Percentiles rank a stretch among this genome's conserved stretches.
These are phyloP conservation scores for Gracilaria caudata DNA, from an alignment of 23 red algal genomes.

Conservation along the genomic window DNA sequence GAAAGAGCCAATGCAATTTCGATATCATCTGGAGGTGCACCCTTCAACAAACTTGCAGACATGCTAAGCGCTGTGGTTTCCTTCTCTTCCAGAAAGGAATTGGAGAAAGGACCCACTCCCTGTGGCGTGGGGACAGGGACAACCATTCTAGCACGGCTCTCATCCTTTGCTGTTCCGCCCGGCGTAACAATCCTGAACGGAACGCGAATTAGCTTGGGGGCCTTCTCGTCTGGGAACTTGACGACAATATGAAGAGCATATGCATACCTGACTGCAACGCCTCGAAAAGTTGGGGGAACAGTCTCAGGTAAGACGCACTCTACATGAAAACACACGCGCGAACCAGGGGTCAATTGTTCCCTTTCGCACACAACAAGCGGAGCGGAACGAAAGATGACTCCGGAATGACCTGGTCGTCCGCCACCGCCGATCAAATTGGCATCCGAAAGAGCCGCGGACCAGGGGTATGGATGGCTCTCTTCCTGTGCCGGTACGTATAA, in stretches of 20 bases:
- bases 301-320: constrained; percentile 74
- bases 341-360: constrained; percentile 45
- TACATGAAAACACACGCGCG: constrained; percentile 45
- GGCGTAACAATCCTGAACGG: constrained; percentile 75
- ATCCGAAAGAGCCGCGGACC: constrained; percentile 58
- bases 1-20: constrained; percentile 82
- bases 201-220: constrained; percentile 66
- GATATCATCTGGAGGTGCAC: constrained; percentile 65
- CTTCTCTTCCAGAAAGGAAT: constrained; percentile 56
- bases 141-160: constrained; percentile 17
- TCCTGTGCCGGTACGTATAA: not conserved
- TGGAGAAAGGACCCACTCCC: constrained; percentile 41
- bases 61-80: constrained; percentile 46
- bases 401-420: constrained; percentile 67
- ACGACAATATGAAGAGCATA: constrained; percentile 82
- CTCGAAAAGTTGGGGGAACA: constrained; percentile 84
- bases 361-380: constrained; percentile 61
- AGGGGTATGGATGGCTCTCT: constrained; percentile 33
- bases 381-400: constrained; percentile 78
- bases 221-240: constrained; percentile 19
- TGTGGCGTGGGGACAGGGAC: constrained; percentile 64
- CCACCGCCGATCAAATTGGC: constrained; percentile 64
- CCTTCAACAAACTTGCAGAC: constrained; percentile 40
- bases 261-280: constrained; percentile 68
- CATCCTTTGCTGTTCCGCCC: constrained; percentile 22